These are phyloP conservation scores for Colletotrichum destructivum DNA, from an alignment of 2,329 filamentous ascomycete genomes.

Conservation along the genomic window DNA sequence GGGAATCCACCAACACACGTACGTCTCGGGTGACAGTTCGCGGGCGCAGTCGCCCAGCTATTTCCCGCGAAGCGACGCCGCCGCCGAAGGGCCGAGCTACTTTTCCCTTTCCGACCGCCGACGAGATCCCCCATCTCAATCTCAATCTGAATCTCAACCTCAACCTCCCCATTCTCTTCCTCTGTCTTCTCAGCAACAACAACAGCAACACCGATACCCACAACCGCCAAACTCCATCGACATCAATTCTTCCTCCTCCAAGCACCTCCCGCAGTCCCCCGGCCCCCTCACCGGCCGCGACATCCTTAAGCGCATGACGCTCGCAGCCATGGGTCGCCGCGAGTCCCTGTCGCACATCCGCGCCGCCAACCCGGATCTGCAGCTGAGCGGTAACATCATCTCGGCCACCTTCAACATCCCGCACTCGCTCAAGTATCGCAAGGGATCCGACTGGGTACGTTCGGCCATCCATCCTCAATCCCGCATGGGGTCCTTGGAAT, in stretches of 20 bases:
- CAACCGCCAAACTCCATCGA: constrained; percentile 12
- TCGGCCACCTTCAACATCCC: constrained; percentile 77
- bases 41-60: constrained; percentile 44
- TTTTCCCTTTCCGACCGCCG: constrained; percentile 44
- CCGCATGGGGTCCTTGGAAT: too few relatives aligned
- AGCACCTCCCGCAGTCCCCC: constrained; percentile 32
- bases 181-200: not conserved
- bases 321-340: constrained; percentile 59
- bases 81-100: constrained; percentile 42
- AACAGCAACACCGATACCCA: not conserved
- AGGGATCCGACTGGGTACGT: constrained; percentile 74
- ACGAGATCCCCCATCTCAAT: not conserved
- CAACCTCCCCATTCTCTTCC: not conserved
- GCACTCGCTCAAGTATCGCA: constrained; percentile 71
- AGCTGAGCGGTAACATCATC: constrained; percentile 76
- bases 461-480: constrained; percentile 27
- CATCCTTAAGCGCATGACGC: constrained; percentile 61
- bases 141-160: constrained; percentile 17
- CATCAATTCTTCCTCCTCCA: constrained; percentile 29
- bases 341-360: constrained; percentile 71
- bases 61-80: constrained; percentile 40
- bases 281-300: constrained; percentile 50
- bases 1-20: constrained; percentile 48
- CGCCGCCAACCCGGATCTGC: constrained; percentile 69
- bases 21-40: constrained; percentile 41